A percentile compares a stretch with the other conserved stretches of the same genome.
Conservation (phyloP, 805 yeast genomes). For the Pichia exigua region DNA sequence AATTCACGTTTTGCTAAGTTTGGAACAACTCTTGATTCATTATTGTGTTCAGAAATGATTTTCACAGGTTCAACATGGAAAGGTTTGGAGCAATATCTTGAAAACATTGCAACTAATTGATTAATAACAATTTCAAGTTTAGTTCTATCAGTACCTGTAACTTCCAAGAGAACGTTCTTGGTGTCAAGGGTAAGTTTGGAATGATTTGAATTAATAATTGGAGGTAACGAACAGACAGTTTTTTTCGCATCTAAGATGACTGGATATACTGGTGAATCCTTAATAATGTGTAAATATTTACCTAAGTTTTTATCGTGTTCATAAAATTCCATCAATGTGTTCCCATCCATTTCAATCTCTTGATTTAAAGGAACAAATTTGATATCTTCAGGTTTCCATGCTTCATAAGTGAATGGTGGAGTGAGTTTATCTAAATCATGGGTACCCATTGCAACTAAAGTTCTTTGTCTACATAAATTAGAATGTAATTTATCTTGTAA, state of each 20-base stretch:
- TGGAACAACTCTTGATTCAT: constrained; percentile 71
- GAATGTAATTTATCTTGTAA: constrained; percentile 94
- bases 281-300: constrained; percentile 80
- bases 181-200: constrained; percentile 84
- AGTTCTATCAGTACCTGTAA: constrained; percentile 92
- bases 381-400: constrained; percentile 69
- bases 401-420: constrained; percentile 79
- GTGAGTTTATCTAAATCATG: constrained; percentile 85
- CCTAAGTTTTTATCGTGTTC: constrained; percentile 86
- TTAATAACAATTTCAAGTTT: constrained; percentile 90
- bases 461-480: constrained; percentile 93
- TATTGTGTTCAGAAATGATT: constrained; percentile 74
- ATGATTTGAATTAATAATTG: constrained; percentile 88
- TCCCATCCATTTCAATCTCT: constrained; percentile 61
- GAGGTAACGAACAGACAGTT: constrained; percentile 88
- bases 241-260: constrained; percentile 73
- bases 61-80: constrained; percentile 88
- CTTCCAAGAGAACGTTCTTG: constrained; percentile 81
- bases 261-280: constrained; percentile 84
- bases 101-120: constrained; percentile 92
- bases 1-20: constrained; percentile 57
- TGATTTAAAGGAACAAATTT: constrained; percentile 72
- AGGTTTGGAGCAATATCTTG: constrained; percentile 73
- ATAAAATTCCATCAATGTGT: constrained; percentile 78
- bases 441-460: constrained; percentile 97